Evolutionary conservation across 495 filamentous ascomycete genomes (phyloP), one percentile per base, ranked within the genome.

Genomic region (Niebla homalea): DNA sequence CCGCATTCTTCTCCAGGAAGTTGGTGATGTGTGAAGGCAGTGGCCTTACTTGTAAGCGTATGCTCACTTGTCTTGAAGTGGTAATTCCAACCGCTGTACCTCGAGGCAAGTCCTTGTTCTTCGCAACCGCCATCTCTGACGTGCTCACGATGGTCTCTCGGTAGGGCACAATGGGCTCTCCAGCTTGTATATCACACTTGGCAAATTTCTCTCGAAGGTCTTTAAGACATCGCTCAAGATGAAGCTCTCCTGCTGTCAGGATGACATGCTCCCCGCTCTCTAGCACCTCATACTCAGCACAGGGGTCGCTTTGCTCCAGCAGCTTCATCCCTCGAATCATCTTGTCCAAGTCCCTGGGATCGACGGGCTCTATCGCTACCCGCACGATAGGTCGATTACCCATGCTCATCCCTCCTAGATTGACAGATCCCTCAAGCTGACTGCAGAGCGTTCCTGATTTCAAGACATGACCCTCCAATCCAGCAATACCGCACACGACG

Each of bases 391-490:
- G 93, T 18, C 84, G 78, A 10, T 79, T 80, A 25, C 74, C 78
- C 59, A 89, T 75, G 43, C 76, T 84, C 16, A 89, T 75, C 48
- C 93, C 93, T 11, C 89, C 93, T 50, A 99, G 71, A 66, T 97
- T 99, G 62, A 95, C 76, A n/a, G 83, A 74, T 19, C 92, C 93
- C 51, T 85, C 82, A 0, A 94, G 69, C 57, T 90, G 84, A 55
- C 84, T 92, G 67, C 89, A 95, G 2, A 99, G 73, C 0, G 92
- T 99, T 8, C 89, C 93, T 20, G 88, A 90, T 63, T 99, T 99
- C 40, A 99, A 70, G 18, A 99, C 81, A 52, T 87, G 78, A 22
- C 90, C 92, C 54, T 89, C 89, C 10, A 99, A 75, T 18, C 92
- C 92, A 16, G 80, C 86, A 32, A 99, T 88, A n/a, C 90, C 92